Conservation (phyloP, 2,329 filamentous ascomycete genomes). For the Claviceps maximensis region DNA sequence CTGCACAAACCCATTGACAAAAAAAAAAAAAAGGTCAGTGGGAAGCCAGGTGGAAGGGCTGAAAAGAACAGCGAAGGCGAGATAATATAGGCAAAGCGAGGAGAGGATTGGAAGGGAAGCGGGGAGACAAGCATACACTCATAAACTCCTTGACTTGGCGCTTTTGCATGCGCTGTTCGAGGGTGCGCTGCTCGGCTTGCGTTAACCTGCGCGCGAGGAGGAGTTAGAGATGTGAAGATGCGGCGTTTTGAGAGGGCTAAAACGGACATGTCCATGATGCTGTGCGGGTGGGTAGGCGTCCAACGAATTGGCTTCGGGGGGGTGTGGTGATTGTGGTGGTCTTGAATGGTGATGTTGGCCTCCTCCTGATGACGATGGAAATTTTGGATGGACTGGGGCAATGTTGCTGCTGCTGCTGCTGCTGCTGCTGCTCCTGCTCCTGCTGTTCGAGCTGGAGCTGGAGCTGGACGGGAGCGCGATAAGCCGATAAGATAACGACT, state of each 20-base stretch:
- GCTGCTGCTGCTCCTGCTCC: too few relatives aligned
- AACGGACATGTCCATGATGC: slow-evolving; percentile 10
- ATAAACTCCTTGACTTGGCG: slow-evolving; percentile 99
- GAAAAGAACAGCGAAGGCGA: too few relatives aligned
- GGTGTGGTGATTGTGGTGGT: background rate
- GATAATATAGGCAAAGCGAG: background rate
- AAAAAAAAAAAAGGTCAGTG: background rate
- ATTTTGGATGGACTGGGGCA: slow-evolving; percentile 12
- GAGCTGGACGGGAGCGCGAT: background rate
- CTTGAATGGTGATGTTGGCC: background rate
- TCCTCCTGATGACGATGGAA: slow-evolving; percentile 10
- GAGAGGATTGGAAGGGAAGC: background rate
- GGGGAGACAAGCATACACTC: slow-evolving; percentile 48
- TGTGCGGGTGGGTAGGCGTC: background rate
- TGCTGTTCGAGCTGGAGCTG: background rate
- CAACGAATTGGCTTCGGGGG: slow-evolving; percentile 3
- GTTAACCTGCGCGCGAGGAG: slow-evolving; percentile 41
- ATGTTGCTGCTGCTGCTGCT: too few relatives aligned
- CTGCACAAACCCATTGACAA: slow-evolving; percentile 7
- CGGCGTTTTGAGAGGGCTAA: background rate
- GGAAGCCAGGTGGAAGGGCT: background rate
- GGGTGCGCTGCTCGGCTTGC: slow-evolving; percentile 73
- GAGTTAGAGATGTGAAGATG: background rate
- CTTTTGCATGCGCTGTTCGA: slow-evolving; percentile 88
- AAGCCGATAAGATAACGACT: background rate